Percentiles rank a stretch among this genome's conserved stretches.
Evolutionary conservation across 495 filamentous ascomycete species (phyloP).

Genomic region (Trichoderma reesei): DNA sequence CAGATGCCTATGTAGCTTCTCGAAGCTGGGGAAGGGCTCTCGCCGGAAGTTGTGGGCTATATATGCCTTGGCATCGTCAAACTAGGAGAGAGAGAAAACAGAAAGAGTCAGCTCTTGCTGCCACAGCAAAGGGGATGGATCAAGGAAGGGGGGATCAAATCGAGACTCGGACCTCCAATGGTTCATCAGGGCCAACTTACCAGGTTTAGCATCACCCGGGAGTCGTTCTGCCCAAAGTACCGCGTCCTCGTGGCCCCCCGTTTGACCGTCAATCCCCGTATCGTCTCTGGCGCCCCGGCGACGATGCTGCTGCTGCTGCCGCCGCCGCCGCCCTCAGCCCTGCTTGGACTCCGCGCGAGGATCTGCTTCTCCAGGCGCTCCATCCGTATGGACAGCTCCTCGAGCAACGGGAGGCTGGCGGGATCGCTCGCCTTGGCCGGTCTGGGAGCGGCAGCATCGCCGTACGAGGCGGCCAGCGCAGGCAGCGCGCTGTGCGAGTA

Average conservation of each 20-base stretch:
- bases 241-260: slow-evolving; percentile 21
- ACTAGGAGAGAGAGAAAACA: slow-evolving; percentile 16
- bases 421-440: neutral
- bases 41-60: slow-evolving; percentile 21
- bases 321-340: slow-evolving; percentile 16
- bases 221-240: slow-evolving; percentile 25
- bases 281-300: slow-evolving; percentile 20
- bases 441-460: neutral
- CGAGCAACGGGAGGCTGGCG: slow-evolving; percentile 17
- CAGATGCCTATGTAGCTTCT: slow-evolving; percentile 23
- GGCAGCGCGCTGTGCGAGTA: slow-evolving; percentile 11
- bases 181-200: slow-evolving; percentile 16
- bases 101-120: slow-evolving; percentile 5
- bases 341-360: slow-evolving; percentile 16
- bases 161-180: neutral
- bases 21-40: slow-evolving; percentile 22
- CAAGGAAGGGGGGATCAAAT: no score
- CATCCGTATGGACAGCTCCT: slow-evolving; percentile 24
- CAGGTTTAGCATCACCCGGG: slow-evolving; percentile 26
- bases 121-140: neutral
- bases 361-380: slow-evolving; percentile 26
- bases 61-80: slow-evolving; percentile 29
- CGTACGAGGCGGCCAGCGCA: neutral
- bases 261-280: slow-evolving; percentile 26
- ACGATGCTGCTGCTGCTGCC: slow-evolving; percentile 10